A percentile compares a stretch with the other conserved stretches of the same genome.
Conservation (phyloP, 1,284 basidiomycete genomes). For the Papiliotrema terrestris region DNA sequence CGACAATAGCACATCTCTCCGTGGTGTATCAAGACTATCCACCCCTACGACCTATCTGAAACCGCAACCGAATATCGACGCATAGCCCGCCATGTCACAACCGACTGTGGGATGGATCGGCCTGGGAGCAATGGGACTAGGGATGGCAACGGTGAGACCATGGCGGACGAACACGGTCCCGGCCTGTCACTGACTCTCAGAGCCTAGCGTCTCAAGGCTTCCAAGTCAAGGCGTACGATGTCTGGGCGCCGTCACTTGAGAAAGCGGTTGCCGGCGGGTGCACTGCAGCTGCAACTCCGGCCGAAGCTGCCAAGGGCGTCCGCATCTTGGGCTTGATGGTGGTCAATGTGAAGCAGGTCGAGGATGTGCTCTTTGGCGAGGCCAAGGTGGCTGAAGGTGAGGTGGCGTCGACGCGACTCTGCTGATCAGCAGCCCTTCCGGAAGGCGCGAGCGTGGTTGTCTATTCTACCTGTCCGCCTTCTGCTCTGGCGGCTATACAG, state of each 20-base stretch:
- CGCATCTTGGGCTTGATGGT: slow-evolving; percentile 44
- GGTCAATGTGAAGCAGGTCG: slow-evolving; percentile 40
- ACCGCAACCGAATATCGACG: too few species aligned
- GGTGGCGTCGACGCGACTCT: background rate
- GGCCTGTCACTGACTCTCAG: slow-evolving; percentile 12
- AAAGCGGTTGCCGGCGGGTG: slow-evolving; percentile 27
- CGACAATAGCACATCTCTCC: too few species aligned
- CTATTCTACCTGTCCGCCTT: slow-evolving; percentile 48
- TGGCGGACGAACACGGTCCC: background rate
- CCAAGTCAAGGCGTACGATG: slow-evolving; percentile 38
- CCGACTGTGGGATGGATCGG: slow-evolving; percentile 37
- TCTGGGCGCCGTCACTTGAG: slow-evolving; percentile 37
- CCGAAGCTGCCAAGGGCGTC: slow-evolving; percentile 25
- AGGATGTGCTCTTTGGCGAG: slow-evolving; percentile 36
- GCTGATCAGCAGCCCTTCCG: slow-evolving; percentile 22
- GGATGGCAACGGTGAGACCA: slow-evolving; percentile 31
- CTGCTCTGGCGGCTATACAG: slow-evolving; percentile 26
- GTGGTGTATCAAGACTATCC: too few species aligned
- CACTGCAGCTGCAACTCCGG: slow-evolving; percentile 12
- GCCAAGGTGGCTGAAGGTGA: slow-evolving; percentile 29
- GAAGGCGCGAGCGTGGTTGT: slow-evolving; percentile 38
- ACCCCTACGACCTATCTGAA: too few species aligned
- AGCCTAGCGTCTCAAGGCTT: slow-evolving; percentile 29
- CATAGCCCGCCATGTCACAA: too few species aligned
- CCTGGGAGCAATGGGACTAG: slow-evolving; percentile 42